Evolutionary conservation across 257 asterid species (phyloP).

Genomic region (Salvia hispanica): DNA sequence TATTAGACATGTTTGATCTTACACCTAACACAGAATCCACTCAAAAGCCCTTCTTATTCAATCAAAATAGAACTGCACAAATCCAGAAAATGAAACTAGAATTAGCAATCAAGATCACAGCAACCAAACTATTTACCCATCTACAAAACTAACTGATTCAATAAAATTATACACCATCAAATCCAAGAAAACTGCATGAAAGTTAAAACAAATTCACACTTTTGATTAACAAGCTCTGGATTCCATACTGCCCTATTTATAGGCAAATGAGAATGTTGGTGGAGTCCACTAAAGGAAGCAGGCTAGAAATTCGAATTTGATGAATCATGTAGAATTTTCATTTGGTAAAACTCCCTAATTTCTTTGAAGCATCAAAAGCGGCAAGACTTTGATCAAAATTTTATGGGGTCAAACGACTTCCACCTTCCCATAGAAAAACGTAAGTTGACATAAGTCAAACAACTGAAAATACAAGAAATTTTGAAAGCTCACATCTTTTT

Average conservation of each 20-base stretch:
- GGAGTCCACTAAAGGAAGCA: neutral
- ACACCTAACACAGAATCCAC: neutral
- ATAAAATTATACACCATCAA: neutral
- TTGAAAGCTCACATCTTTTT: neutral
- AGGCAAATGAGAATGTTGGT: neutral
- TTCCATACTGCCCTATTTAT: too few species aligned
- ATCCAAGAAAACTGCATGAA: neutral
- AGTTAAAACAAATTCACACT: too few species aligned
- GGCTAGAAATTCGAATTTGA: neutral
- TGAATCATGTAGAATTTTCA: neutral
- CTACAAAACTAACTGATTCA: neutral
- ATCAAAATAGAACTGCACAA: neutral
- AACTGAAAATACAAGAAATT: slow-evolving; percentile 28
- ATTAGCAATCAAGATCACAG: neutral
- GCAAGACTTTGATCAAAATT: slow-evolving; percentile 26
- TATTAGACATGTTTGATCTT: slow-evolving; percentile 46
- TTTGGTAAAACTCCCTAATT: slow-evolving; percentile 2
- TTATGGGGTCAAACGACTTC: slow-evolving; percentile 29
- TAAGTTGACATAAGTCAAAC: slow-evolving; percentile 36
- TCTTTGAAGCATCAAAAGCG: neutral
- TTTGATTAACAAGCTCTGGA: too few species aligned
- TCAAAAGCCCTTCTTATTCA: neutral
- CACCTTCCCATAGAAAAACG: neutral
- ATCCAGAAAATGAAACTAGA: neutral
- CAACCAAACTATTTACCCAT: too few species aligned